phyloP scores from a whole-genome alignment of 371 early-diverging fungal genomes.

The Apophysomyces elegans region DNA sequence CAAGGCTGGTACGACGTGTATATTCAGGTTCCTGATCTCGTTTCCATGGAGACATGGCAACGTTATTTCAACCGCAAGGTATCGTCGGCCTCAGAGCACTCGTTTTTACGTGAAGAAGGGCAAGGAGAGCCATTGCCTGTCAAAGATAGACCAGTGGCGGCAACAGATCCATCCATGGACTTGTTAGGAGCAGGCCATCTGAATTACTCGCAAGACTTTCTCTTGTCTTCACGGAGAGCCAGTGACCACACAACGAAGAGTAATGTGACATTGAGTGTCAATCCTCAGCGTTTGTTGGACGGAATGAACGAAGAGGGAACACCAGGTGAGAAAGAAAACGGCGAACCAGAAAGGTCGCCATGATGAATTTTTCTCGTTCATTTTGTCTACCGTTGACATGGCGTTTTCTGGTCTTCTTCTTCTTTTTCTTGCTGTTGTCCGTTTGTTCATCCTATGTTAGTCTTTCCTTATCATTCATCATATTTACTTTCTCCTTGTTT shows the following conservation, averaged over 20 bases:
- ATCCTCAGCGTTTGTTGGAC: neutral
- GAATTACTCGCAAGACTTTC: conserved; percentile 8
- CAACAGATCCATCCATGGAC: neutral
- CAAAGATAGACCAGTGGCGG: neutral
- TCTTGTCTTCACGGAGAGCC: conserved; percentile 6
- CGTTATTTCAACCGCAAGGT: conserved; percentile 35
- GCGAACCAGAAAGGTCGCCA: neutral
- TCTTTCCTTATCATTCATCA: no score
- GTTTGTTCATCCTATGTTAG: no score
- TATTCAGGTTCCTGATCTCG: conserved; percentile 55
- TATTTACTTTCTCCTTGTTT: neutral
- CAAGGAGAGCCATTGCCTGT: neutral
- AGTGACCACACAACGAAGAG: conserved; percentile 10
- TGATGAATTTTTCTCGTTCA: no score
- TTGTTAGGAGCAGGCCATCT: neutral
- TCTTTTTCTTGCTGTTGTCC: neutral
- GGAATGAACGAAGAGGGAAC: neutral
- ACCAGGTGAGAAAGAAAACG: neutral
- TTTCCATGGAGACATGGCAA: conserved; percentile 54
- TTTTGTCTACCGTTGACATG: neutral
- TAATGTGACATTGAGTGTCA: neutral
- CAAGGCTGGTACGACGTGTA: conserved; percentile 53
- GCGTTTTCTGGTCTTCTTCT: neutral
- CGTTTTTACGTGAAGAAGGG: neutral
- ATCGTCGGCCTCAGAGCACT: neutral